Percentiles rank a stretch among this genome's conserved stretches.
These are phyloP conservation scores for Fusarium tjaetaba DNA, from an alignment of 2,329 filamentous ascomycete genomes.

Conservation along the genomic window DNA sequence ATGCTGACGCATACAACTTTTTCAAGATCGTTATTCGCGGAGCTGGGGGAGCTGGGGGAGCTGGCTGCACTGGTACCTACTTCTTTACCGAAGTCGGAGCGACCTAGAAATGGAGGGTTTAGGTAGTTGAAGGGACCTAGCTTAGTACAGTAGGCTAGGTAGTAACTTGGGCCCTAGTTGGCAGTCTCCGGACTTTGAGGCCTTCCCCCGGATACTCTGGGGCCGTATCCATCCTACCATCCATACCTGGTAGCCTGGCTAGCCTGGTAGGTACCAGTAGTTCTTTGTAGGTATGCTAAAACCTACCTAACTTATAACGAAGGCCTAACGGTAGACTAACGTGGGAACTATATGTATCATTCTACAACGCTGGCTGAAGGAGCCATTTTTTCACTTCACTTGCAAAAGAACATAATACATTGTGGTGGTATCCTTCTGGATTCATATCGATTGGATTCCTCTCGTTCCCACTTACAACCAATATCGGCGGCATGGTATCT, in stretches of 20 bases:
- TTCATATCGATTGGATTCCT: slow-evolving; percentile 22
- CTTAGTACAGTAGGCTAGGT: no score
- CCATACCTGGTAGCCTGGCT: background rate
- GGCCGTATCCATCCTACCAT: background rate
- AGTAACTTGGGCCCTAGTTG: background rate
- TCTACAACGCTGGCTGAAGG: background rate
- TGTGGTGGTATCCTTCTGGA: background rate
- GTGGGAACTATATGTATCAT: background rate
- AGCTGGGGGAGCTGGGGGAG: slow-evolving; percentile 16
- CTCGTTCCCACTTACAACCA: slow-evolving; percentile 30
- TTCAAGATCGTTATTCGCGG: slow-evolving; percentile 32
- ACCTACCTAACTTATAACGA: background rate
- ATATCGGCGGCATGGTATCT: slow-evolving; percentile 38
- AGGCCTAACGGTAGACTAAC: background rate
- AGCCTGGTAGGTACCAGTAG: background rate
- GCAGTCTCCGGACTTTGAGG: background rate
- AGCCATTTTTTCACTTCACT: background rate
- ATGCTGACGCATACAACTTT: slow-evolving; percentile 28
- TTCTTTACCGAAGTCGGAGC: slow-evolving; percentile 32
- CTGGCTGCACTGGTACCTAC: slow-evolving; percentile 6
- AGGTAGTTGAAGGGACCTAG: background rate
- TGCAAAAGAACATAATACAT: background rate
- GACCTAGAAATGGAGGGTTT: background rate
- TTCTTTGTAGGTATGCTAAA: background rate
- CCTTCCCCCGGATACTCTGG: background rate